phyloP scores from a whole-genome alignment of 2,329 filamentous ascomycete genomes.

The Paraphaeosphaeria sporulosa region DNA sequence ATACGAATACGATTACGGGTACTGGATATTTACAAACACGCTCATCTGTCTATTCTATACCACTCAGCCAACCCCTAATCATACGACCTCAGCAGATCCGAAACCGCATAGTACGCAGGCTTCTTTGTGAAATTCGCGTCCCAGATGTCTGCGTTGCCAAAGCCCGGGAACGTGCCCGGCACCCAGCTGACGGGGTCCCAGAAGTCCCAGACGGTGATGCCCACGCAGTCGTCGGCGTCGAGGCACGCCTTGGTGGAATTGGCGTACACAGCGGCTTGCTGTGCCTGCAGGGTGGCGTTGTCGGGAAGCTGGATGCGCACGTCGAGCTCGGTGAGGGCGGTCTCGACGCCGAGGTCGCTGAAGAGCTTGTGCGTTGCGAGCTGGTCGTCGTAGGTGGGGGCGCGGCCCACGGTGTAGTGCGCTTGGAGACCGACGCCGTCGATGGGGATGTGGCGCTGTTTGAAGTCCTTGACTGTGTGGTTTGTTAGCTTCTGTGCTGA shows the following conservation, averaged over 20 bases:
- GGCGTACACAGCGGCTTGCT: conserved; percentile 60
- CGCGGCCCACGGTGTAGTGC: conserved; percentile 65
- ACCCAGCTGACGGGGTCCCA: conserved; percentile 52
- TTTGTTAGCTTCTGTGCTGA: no score
- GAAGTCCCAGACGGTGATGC: conserved; percentile 53
- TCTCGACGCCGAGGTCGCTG: conserved; percentile 61
- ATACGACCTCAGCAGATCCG: conserved; percentile 32
- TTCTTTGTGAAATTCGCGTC: conserved; percentile 39
- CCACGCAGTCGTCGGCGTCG: conserved; percentile 46
- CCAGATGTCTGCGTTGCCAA: conserved; percentile 46
- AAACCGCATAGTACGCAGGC: conserved; percentile 46
- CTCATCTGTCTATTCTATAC: not conserved
- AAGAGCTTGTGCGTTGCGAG: conserved; percentile 60
- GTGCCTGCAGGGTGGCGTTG: conserved; percentile 48
- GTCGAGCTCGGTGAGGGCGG: conserved; percentile 69
- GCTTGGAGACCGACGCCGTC: conserved; percentile 70
- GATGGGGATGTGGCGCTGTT: conserved; percentile 56
- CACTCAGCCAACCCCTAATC: not conserved
- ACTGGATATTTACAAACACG: not conserved
- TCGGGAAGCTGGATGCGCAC: conserved; percentile 60
- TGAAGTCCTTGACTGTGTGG: conserved; percentile 40
- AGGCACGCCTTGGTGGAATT: conserved; percentile 47
- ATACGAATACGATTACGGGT: not conserved
- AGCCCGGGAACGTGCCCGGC: conserved; percentile 44
- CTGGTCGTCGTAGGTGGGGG: conserved; percentile 55